Evolutionary conservation across 2,329 filamentous ascomycete species (phyloP), one percentile per base, ranked within the genome.

Genomic region (Fusarium scirpi): DNA sequence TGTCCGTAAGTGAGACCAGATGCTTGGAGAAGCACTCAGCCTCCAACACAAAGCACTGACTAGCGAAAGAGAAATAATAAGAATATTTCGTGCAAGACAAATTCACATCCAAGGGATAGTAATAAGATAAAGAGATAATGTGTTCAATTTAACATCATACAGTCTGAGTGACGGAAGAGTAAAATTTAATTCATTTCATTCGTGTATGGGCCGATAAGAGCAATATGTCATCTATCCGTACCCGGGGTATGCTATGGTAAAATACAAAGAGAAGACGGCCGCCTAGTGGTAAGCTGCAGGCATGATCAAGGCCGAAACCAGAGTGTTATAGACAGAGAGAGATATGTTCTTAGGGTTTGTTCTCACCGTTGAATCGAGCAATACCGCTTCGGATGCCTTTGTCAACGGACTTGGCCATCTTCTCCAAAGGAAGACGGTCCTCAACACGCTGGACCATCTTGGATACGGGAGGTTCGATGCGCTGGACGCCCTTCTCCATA

Each of bases 361-460:
- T 62, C 70, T 78, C 76, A 51, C 78, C 74, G 24, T 71, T 69
- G 49, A 80, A 79, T 56, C 80, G 80, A 41, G 81, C 80, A 47
- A 87, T 82, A 32, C 84, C 79, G 30, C 73, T 79, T 78, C 82
- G 81, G 74, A 87, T 87, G 63, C 83, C 79, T 41, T 78, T 77
- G 72, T 87, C 83, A 57, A 86, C 78, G 48, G 78, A 79, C 78
- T 83, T 83, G 54, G 85, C 85, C 77, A 86, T 82, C 74, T 74
- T 82, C 80, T 85, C 84, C 9, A 87, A 79, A 11, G 85, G 85
- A 44, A 87, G 79, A 51, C 80, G 81, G 63, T 81, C 74, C 58
- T 86, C 84, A 44, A 87, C 78, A 34, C 76, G 78, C 76, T 82
- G 80, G 30, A 87, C 80, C 49, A 82, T 81, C 62, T 78, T 80